Evolutionary conservation across 108 stramenopile genomes (phyloP).

Genomic region (Cylindrotheca fusiformis): DNA sequence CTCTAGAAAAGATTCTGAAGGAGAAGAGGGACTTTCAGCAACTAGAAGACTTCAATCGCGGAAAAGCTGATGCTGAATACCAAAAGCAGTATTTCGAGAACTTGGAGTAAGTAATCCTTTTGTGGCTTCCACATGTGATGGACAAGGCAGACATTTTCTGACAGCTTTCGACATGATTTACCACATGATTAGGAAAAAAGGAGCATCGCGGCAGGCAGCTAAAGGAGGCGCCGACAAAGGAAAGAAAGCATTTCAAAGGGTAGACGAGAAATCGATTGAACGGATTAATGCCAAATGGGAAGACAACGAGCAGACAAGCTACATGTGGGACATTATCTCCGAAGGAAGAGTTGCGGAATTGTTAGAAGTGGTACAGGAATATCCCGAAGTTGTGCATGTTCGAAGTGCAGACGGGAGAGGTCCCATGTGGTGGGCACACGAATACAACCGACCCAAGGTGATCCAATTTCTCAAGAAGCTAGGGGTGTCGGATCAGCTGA

Average conservation of each 20-base stretch:
- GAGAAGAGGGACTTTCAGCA: constrained; percentile 85
- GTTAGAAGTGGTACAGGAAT: constrained; percentile 29
- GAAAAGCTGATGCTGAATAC: constrained; percentile 62
- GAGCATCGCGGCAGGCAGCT: background rate
- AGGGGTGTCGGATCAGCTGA: constrained; percentile 66
- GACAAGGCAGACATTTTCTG: background rate
- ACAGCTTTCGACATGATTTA: constrained; percentile 2
- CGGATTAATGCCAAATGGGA: constrained; percentile 69
- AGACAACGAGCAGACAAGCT: constrained; percentile 59
- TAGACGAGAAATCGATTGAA: constrained; percentile 55
- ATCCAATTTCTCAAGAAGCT: constrained; percentile 56
- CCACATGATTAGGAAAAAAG: background rate
- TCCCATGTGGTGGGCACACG: constrained; percentile 90
- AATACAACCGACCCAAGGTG: constrained; percentile 58
- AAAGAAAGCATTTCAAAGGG: constrained; percentile 2
- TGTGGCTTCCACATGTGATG: background rate
- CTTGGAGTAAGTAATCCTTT: constrained; percentile 39
- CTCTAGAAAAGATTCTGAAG: constrained; percentile 74
- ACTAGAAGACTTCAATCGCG: constrained; percentile 90
- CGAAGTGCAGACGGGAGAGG: constrained; percentile 62
- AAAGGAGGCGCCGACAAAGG: constrained; percentile 13
- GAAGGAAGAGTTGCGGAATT: constrained; percentile 40
- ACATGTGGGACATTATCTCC: constrained; percentile 66
- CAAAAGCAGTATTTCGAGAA: constrained; percentile 80
- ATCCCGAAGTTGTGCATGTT: constrained; percentile 59